These are phyloP conservation scores for Streptanthus diversifolius DNA, from an alignment of 345 rosid species.

Conservation along the genomic window DNA sequence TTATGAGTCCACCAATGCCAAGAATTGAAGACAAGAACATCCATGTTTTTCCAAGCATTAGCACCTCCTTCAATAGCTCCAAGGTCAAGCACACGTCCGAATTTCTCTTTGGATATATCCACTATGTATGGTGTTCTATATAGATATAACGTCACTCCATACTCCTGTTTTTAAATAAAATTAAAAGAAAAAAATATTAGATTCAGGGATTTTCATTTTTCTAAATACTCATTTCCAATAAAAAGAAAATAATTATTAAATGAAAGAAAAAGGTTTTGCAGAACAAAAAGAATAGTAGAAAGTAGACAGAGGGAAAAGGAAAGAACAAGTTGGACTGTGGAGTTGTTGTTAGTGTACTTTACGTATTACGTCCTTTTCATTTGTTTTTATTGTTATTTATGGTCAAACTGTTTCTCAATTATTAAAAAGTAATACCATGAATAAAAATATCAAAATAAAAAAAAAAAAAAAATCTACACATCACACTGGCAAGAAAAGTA, in stretches of 20 bases:
- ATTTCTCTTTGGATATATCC: conserved; percentile 55
- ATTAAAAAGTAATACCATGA: background rate
- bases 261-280: background rate
- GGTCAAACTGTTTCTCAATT: background rate
- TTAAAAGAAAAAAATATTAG: background rate
- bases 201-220: background rate
- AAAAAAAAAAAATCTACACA: background rate
- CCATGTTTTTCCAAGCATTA: conserved; percentile 73
- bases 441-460: background rate
- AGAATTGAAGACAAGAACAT: conserved; percentile 78
- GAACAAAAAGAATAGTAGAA: conserved; percentile 24
- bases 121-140: conserved; percentile 84
- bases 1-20: conserved; percentile 99
- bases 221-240: background rate
- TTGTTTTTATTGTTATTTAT: conserved; percentile 24
- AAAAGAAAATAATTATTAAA: background rate
- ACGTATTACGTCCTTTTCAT: conserved; percentile 17
- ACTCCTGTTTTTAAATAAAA: conserved; percentile 44
- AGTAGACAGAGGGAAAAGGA: conserved; percentile 15
- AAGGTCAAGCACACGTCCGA: conserved; percentile 64
- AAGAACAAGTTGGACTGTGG: conserved; percentile 21
- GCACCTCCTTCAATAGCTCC: conserved; percentile 58
- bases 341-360: conserved; percentile 28
- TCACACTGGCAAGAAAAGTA: conserved; percentile 8
- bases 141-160: conserved; percentile 60